Base-by-base conservation (phyloP, 2,329 filamentous ascomycete genomes). In the Dactylellina cionopaga region DNA sequence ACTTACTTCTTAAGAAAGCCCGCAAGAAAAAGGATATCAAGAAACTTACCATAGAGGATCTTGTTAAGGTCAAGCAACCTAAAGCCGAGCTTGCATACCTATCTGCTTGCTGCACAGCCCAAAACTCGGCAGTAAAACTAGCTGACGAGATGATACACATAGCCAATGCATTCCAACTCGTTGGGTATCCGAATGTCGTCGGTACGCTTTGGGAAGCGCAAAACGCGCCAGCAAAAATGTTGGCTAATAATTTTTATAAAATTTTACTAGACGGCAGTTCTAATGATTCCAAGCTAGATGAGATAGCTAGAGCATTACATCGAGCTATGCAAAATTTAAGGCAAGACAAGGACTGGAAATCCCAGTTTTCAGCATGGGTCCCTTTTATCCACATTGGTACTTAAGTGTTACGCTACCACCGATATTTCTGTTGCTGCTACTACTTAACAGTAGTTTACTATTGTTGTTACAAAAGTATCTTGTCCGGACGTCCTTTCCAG, bases 161-260 rank as follows among this genome's bases (percentile, higher is more conserved):
- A n/a, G n/a, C n/a, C n/a, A n/a, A n/a, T n/a, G n/a, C n/a, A n/a
- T n/a, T n/a, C n/a, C n/a, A n/a, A n/a, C n/a, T n/a, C n/a, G n/a
- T n/a, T n/a, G n/a, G n/a, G n/a, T n/a, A n/a, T n/a, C n/a, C n/a
- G n/a, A n/a, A n/a, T n/a, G n/a, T n/a, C n/a, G n/a, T n/a, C n/a
- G n/a, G n/a, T n/a, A n/a, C n/a, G n/a, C n/a, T n/a, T n/a, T n/a
- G n/a, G n/a, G n/a, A n/a, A n/a, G n/a, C n/a, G n/a, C n/a, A n/a
- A n/a, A 22, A 33, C 15, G 86, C 24, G 82, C 79, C 79, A 84
- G 86, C 41, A 3, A 5, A 3, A 13, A 44, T 24, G n/a, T 5
- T 44, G 6, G 22, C 41, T 22, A 44, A 24, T 17, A 44, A 3
- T 13, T 44, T 44, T 10, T 44, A 44, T 22, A 22, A 24, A 24